phyloP scores from a whole-genome alignment of 805 yeast genomes.

The Candida michaelii region DNA sequence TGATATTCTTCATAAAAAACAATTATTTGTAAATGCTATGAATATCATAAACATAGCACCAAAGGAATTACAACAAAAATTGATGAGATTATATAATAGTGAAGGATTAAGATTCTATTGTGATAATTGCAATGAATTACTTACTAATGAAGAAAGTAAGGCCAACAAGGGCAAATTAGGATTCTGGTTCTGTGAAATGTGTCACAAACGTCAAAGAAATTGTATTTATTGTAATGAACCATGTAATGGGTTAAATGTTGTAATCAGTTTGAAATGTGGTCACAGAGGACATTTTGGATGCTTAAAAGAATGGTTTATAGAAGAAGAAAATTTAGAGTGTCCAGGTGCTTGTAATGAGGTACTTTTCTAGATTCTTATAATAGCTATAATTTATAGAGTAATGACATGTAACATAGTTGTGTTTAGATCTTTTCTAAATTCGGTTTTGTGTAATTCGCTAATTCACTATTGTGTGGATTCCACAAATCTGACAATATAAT shows the following conservation, averaged over 20 bases:
- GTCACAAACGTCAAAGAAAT: constrained; percentile 58
- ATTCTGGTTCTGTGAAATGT: constrained; percentile 82
- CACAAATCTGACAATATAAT: too few relatives aligned
- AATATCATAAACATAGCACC: constrained; percentile 49
- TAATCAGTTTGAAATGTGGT: constrained; percentile 67
- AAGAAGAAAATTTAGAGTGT: constrained; percentile 64
- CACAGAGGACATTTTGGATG: constrained; percentile 87
- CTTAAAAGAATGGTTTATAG: constrained; percentile 72
- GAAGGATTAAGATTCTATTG: constrained; percentile 54
- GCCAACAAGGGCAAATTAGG: constrained; percentile 48
- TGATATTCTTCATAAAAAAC: constrained; percentile 49
- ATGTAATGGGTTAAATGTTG: constrained; percentile 65
- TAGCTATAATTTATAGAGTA: neutral
- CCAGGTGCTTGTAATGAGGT: constrained; percentile 69
- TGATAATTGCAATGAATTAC: constrained; percentile 55
- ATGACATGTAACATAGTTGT: neutral
- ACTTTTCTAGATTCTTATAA: too few relatives aligned
- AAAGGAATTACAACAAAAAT: constrained; percentile 23
- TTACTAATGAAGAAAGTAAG: constrained; percentile 59
- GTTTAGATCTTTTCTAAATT: too few relatives aligned
- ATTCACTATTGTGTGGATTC: too few relatives aligned
- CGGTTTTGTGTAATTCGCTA: too few relatives aligned
- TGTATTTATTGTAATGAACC: constrained; percentile 81
- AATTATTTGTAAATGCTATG: constrained; percentile 58
- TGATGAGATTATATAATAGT: constrained; percentile 32